Evolutionary conservation across 176 grass and related monocot genomes (phyloP), one percentile per base, ranked within the genome.

Genomic region (Eleusine coracana): DNA sequence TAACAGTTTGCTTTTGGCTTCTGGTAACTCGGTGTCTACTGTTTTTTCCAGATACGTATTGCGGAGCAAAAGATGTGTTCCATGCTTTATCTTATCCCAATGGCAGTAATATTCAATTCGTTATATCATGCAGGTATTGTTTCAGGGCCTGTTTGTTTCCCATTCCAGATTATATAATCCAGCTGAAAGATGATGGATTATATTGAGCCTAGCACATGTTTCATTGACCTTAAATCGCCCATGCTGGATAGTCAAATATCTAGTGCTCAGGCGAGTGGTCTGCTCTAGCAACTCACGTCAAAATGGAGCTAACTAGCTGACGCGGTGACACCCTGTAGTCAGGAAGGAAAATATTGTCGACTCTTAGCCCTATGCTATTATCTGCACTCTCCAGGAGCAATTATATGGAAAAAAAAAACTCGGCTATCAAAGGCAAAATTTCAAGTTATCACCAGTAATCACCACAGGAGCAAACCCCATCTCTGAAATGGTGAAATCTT

Each of bases 401-500:
- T 23, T 63, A 40, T 17, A 20, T 61, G 51, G 7, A 44, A 73
- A 34, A 44, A 73, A 84, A n/a, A 84, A 84, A 29, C 6, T 27
- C 8, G n/a, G 65, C 55, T 50, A 73, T 71, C 6, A 61, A 15
- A 16, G 28, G 16, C 34, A 40, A 54, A 40, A 54, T 42, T 63
- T 20, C 65, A 64, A 71, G 17, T 54, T 45, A 85, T 89, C 82
- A 89, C 87, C 87, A 85, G 77, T 89, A 89, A 85, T 89, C 87
- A 55, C 87, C 87, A 85, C 82, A 89, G 8, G 87, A 89, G 77
- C 87, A 89, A 89, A 81, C 71, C 4, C 87, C 87, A 10, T 89
- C 82, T 71, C 64, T 85, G 44, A 81, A 89, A 81, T 81, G 87
- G 65, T 85, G 87, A 89, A 89, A 85, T 54, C 87, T 84, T 0